phyloP scores from a whole-genome alignment of 31 red algal genomes.

The Asparagopsis taxiformis region DNA sequence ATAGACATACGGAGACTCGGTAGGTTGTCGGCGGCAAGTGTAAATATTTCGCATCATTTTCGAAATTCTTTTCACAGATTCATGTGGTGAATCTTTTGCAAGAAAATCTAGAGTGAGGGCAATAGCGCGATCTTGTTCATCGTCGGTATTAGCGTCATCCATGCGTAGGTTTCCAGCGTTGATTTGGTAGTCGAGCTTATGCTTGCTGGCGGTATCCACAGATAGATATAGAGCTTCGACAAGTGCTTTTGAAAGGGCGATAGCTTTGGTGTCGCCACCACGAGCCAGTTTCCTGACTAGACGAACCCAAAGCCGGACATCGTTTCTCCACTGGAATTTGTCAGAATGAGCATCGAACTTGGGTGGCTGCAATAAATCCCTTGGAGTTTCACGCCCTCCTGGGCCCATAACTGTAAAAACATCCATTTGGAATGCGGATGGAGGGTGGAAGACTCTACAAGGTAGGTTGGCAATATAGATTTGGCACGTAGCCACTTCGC shows the following conservation, averaged over 20 bases:
- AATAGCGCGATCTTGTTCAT: too few species aligned
- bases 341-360: neutral
- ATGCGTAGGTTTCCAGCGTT: neutral
- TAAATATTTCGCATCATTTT: conserved; percentile 23
- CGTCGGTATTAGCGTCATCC: neutral
- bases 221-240: too few species aligned
- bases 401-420: conserved; percentile 33
- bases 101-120: conserved; percentile 1
- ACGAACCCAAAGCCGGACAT: conserved; percentile 1
- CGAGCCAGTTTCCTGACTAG: neutral
- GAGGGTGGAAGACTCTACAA: too few species aligned
- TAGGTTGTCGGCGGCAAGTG: neutral
- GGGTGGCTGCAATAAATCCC: conserved; percentile 4
- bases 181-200: too few species aligned
- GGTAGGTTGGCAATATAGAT: too few species aligned
- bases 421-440: too few species aligned
- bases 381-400: conserved; percentile 10
- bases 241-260: conserved; percentile 3
- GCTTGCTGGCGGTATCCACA: too few species aligned
- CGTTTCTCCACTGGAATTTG: conserved; percentile 14
- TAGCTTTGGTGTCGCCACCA: conserved; percentile 11
- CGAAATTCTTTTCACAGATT: neutral
- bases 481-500: too few species aligned
- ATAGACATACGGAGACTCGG: neutral
- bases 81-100: conserved; percentile 18